Evolutionary conservation across 345 rosid species (phyloP), one percentile per base, ranked within the genome.

Genomic region (Acer yangbiense): DNA sequence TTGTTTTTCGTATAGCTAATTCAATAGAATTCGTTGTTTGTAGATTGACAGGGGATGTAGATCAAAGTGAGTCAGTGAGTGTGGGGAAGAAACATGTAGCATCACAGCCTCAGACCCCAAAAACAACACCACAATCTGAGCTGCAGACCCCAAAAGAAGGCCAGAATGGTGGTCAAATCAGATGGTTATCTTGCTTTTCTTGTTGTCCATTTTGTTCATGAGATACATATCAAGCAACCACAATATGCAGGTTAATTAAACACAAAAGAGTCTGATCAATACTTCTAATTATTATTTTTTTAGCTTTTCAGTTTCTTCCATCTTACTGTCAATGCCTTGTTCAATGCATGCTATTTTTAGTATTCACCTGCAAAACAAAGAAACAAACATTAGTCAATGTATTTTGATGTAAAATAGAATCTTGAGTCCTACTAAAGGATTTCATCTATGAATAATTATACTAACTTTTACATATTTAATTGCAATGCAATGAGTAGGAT

Each of bases 171-270:
- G 70, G 41, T 27, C 85, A 72, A 41, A 72, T 70, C 35, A 88
- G 41, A 78, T 88, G 97, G 92, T 81, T 85, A n/a, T 76, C 90
- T 74, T 89, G 95, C 84, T 83, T 90, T 41, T 80, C 91, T 75
- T 89, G 95, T 74, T 91, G 92, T 74, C 41, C 83, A 7, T 62
- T 50, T 29, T 64, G 86, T 57, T 71, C 81, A 62, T 79, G 72
- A 12, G 18, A 67, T 35, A 23, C 55, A 17, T 35, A 35, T 17
- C 21, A 43, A 18, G 67, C 20, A 11, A 43, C 17, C 77, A 43
- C 62, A 5, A 35, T 57, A 1, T 35, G 32, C 32, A 21, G 21
- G 25, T 20, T 43, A 43, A 43, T 7, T 43, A 43, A 41, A 61
- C 39, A 35, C 39, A 35, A 32, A 32, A 35, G 39, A 35, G 39